Percentiles rank a stretch among this genome's conserved stretches.
phyloP scores from a whole-genome alignment of 176 grass and related monocot genomes.

The Phyllostachys edulis region DNA sequence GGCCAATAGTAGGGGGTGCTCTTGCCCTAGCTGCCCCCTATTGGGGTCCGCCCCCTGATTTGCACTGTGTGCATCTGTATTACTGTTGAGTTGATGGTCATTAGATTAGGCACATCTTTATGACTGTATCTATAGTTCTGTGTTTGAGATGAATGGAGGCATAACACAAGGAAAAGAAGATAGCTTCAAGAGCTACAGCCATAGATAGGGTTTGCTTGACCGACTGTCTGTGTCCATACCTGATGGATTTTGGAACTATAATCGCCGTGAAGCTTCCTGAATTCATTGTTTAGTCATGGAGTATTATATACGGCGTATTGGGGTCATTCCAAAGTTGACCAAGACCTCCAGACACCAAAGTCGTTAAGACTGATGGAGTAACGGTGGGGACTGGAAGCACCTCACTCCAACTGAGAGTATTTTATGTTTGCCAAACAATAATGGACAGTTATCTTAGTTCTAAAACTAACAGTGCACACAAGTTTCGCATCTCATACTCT shows the following conservation, averaged over 20 bases:
- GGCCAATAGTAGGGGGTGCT: too few species aligned
- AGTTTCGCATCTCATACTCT: not conserved
- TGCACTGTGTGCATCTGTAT: not conserved
- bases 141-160: too few species aligned
- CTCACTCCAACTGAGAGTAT: not conserved
- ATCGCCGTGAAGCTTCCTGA: not conserved
- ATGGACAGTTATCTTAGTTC: not conserved
- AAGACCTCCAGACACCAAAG: not conserved
- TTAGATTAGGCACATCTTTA: not conserved
- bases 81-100: not conserved
- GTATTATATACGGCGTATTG: not conserved
- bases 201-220: not conserved
- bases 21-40: too few species aligned
- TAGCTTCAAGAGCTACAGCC: not conserved
- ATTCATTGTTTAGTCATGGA: not conserved
- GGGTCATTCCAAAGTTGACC: conserved; percentile 10
- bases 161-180: not conserved
- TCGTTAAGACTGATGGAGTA: not conserved
- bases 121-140: not conserved
- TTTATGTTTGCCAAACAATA: not conserved
- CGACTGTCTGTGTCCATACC: not conserved
- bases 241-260: not conserved
- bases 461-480: not conserved
- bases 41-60: too few species aligned
- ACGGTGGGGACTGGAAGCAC: not conserved